A percentile compares a stretch with the other conserved stretches of the same genome.
phyloP scores from a whole-genome alignment of 1,284 basidiomycete species.

The Marasmius sp. region DNA sequence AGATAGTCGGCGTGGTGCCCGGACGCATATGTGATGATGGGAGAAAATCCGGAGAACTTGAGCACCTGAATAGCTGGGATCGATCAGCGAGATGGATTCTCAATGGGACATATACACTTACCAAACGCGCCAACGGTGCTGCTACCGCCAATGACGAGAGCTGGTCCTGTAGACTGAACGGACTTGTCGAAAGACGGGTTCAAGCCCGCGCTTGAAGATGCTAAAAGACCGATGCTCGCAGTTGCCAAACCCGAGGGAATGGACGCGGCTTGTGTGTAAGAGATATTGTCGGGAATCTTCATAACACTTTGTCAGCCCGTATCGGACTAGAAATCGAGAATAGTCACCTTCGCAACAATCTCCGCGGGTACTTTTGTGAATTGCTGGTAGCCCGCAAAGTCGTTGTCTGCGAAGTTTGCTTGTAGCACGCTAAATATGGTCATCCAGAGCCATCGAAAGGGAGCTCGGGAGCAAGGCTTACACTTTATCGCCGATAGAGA shows the following conservation, averaged over 20 bases:
- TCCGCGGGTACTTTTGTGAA: constrained; percentile 41
- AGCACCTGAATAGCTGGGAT: neutral
- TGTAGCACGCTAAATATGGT: constrained; percentile 28
- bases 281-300: constrained; percentile 1
- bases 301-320: neutral
- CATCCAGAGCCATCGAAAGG: neutral
- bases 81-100: neutral
- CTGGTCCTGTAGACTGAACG: neutral
- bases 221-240: constrained; percentile 1
- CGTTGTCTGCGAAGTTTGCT: constrained; percentile 35
- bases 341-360: constrained; percentile 40
- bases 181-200: constrained; percentile 5
- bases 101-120: neutral
- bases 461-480: constrained; percentile 28
- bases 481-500: constrained; percentile 60
- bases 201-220: neutral
- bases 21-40: neutral
- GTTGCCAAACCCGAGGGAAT: neutral
- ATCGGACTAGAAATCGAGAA: too few species aligned
- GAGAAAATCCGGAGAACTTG: neutral
- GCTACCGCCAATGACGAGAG: constrained; percentile 4
- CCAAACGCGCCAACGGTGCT: constrained; percentile 10
- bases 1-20: neutral
- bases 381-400: constrained; percentile 48
- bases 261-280: constrained; percentile 9